These are phyloP conservation scores for Thermomucor indicae-seudaticae DNA, from an alignment of 371 early-diverging fungal species.

Conservation along the genomic window DNA sequence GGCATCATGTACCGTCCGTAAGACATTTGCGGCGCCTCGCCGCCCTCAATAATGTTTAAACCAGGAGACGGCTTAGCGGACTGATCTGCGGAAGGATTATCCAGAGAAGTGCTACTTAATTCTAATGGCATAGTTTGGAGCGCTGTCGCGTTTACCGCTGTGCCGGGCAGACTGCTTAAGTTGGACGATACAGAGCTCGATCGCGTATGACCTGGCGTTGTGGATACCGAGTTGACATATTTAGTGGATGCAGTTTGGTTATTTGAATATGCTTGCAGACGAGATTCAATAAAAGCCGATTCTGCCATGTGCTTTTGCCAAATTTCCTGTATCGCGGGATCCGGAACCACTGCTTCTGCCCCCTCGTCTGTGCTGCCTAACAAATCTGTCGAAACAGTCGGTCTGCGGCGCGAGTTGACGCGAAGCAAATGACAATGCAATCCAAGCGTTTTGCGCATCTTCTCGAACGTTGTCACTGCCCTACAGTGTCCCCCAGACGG, in stretches of 20 bases:
- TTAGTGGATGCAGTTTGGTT: background rate
- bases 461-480: constrained; percentile 58
- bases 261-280: constrained; percentile 19
- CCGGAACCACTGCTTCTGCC: no score
- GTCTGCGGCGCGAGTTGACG: constrained; percentile 47
- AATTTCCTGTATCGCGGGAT: constrained; percentile 8
- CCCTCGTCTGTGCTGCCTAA: no score
- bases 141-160: background rate
- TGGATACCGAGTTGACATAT: background rate
- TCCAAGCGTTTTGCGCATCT: constrained; percentile 66
- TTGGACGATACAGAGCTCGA: constrained; percentile 18
- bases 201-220: constrained; percentile 9
- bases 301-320: constrained; percentile 17
- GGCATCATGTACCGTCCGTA: constrained; percentile 53
- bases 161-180: constrained; percentile 1
- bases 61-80: no score
- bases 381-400: constrained; percentile 12
- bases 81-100: constrained; percentile 3
- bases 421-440: constrained; percentile 60
- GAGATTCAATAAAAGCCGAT: constrained; percentile 21
- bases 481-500: no score
- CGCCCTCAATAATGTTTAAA: no score
- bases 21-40: no score
- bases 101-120: constrained; percentile 6
- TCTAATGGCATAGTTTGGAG: constrained; percentile 10